Evolutionary conservation across 2,329 filamentous ascomycete genomes (phyloP), one percentile per base, ranked within the genome.

Genomic region (Botryotinia calthae): DNA sequence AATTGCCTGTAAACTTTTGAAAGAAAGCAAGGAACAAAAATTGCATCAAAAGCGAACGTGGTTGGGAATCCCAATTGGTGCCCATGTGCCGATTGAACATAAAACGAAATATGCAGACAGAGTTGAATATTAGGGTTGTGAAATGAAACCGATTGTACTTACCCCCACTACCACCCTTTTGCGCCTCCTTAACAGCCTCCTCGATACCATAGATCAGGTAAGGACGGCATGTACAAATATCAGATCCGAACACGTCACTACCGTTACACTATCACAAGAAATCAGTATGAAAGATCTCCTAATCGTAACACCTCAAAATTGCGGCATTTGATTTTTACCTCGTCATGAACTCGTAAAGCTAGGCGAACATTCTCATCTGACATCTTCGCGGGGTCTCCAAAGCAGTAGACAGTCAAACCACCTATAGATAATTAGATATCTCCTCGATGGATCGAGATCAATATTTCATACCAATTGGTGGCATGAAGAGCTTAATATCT

Each of bases 151-250:
- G 25, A 28, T 31, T 67, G 65, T 42, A 67, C 65, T 67, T 37
- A 70, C 76, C 76, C 56, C 76, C 76, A 73, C 76, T 77, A 37
- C 76, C 76, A 70, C 76, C 76, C 71, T 77, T 94, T 81, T 98
- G 96, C 18, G 96, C 96, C 83, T 98, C 94, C 80, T 97, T 97
- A 78, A 99, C 95, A 20, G 96, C 96, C 83, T 99, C 96, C 80
- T 97, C 94, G 75, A 99, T 97, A 74, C 96, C 96, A 81, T 97
- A 98, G 80, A 97, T 97, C 73, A 98, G 89, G 81, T 98, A 98
- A 25, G 96, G 96, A 72, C 93, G 89, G 83, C 95, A 98, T 18
- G 96, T 98, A 84, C 96, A 98, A 80, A 98, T 99, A 81, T 99
- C 96, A 31, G 94, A 97, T 74, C 95, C 94, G 82, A 98, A 99